A percentile compares a stretch with the other conserved stretches of the same genome.
phyloP scores from a whole-genome alignment of 2,329 filamentous ascomycete genomes.

The Penicillium concentricum region DNA sequence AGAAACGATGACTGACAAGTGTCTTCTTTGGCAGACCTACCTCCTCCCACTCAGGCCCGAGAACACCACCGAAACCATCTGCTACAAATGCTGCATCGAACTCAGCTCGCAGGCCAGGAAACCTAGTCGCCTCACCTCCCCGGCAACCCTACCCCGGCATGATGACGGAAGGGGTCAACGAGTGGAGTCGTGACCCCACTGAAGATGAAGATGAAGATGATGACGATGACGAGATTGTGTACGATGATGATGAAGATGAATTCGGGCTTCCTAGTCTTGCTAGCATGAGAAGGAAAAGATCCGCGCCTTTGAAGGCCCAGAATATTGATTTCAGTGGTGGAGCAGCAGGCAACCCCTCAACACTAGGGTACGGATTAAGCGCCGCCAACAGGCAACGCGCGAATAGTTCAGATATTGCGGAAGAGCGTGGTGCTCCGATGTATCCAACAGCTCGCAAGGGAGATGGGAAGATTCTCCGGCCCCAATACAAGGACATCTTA shows the following conservation, averaged over 20 bases:
- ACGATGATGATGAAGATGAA: conserved; percentile 89
- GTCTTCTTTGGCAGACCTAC: conserved; percentile 15
- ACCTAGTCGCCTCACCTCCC: conserved; percentile 49
- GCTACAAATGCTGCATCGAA: conserved; percentile 52
- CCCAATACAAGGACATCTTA: conserved; percentile 96
- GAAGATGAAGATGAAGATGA: conserved; percentile 62
- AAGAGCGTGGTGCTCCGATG: conserved; percentile 76
- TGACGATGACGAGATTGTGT: conserved; percentile 68
- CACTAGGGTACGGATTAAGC: conserved; percentile 34
- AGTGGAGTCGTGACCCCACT: conserved; percentile 61
- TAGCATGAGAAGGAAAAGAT: conserved; percentile 76
- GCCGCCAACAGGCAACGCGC: conserved; percentile 62
- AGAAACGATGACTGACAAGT: conserved; percentile 15
- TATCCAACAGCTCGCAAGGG: conserved; percentile 87
- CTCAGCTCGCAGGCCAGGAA: conserved; percentile 44
- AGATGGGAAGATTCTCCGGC: conserved; percentile 91
- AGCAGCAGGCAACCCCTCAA: conserved; percentile 22
- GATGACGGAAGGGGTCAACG: conserved; percentile 75
- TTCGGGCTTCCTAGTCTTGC: conserved; percentile 92
- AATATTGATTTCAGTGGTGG: conserved; percentile 46
- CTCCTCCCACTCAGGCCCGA: conserved; percentile 55
- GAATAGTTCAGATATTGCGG: conserved; percentile 90
- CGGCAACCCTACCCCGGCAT: conserved; percentile 77
- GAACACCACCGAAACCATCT: conserved; percentile 68
- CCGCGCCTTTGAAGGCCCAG: conserved; percentile 34